Percentiles rank a stretch among this genome's conserved stretches.
phyloP scores from a whole-genome alignment of 768 basidiomycete genomes.

The Sarcomyxa edulis region DNA sequence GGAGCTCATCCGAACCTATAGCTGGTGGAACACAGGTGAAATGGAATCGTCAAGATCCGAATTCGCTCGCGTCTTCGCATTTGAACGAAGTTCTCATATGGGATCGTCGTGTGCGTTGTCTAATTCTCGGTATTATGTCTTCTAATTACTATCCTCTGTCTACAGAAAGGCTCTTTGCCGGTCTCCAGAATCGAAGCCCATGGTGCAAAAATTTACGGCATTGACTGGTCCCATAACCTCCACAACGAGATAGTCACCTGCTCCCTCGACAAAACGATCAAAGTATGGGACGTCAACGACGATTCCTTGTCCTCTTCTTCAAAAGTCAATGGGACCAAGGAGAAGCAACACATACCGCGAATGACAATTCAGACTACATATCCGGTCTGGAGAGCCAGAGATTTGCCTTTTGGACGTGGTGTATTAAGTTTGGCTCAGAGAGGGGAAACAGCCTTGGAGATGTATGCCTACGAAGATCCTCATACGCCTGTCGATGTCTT shows the following conservation, averaged over 20 bases:
- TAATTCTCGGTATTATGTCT: background rate
- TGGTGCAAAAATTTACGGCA: conserved; percentile 91
- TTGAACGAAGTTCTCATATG: conserved; percentile 84
- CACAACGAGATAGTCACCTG: conserved; percentile 88
- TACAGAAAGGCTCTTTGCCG: conserved; percentile 84
- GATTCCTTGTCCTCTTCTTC: too few relatives aligned
- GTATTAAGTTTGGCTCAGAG: conserved; percentile 85
- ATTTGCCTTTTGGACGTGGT: conserved; percentile 89
- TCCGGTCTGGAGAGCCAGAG: conserved; percentile 92
- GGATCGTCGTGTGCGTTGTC: conserved; percentile 76
- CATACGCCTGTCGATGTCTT: conserved; percentile 64
- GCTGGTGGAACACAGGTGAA: conserved; percentile 94
- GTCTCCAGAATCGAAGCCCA: conserved; percentile 75
- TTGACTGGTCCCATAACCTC: conserved; percentile 85
- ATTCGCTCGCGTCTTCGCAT: conserved; percentile 88
- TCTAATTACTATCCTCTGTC: background rate
- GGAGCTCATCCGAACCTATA: conserved; percentile 20
- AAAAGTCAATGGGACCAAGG: conserved; percentile 9
- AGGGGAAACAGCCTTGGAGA: conserved; percentile 77
- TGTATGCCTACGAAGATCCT: conserved; percentile 52
- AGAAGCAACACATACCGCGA: too few relatives aligned
- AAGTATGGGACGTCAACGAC: conserved; percentile 73
- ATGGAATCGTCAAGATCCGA: conserved; percentile 87
- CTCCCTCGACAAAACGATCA: conserved; percentile 91
- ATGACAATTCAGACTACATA: conserved; percentile 67